Conservation (phyloP, 495 filamentous ascomycete species). For the Collariella sp. region DNA sequence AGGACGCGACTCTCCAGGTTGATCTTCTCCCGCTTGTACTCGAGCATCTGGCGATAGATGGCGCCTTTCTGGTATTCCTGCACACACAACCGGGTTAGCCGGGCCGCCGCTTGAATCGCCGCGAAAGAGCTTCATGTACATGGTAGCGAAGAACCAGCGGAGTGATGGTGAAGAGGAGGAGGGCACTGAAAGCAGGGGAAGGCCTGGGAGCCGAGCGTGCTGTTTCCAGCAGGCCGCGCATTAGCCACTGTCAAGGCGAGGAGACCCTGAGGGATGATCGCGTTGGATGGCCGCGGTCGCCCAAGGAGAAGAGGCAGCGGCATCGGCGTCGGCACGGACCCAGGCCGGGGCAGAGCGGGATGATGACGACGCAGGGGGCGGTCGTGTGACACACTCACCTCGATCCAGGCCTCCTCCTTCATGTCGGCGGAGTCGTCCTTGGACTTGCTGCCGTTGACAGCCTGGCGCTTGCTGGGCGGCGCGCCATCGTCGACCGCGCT, state of each 20-base stretch:
- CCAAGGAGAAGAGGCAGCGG: background rate
- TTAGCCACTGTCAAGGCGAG: constrained; percentile 39
- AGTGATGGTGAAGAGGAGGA: constrained; percentile 14
- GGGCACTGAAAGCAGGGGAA: constrained; percentile 20
- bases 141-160: constrained; percentile 21
- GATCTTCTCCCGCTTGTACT: constrained; percentile 83
- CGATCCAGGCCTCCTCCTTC: constrained; percentile 70
- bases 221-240: constrained; percentile 41
- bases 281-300: constrained; percentile 18
- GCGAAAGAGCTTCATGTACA: constrained; percentile 22
- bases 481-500: constrained; percentile 66
- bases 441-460: constrained; percentile 66
- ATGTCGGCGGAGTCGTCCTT: constrained; percentile 66
- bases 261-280: constrained; percentile 20
- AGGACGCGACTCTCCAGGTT: constrained; percentile 66
- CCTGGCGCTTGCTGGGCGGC: constrained; percentile 80
- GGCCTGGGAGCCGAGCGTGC: constrained; percentile 26
- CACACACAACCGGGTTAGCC: constrained; percentile 23
- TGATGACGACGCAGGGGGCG: constrained; percentile 15
- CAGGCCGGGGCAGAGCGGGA: constrained; percentile 8
- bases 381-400: constrained; percentile 55
- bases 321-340: background rate
- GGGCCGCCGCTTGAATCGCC: constrained; percentile 19
- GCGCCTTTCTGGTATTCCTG: constrained; percentile 97
- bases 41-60: constrained; percentile 93